phyloP scores from a whole-genome alignment of 2,329 filamentous ascomycete genomes.

The Stagonosporopsis tanaceti region DNA sequence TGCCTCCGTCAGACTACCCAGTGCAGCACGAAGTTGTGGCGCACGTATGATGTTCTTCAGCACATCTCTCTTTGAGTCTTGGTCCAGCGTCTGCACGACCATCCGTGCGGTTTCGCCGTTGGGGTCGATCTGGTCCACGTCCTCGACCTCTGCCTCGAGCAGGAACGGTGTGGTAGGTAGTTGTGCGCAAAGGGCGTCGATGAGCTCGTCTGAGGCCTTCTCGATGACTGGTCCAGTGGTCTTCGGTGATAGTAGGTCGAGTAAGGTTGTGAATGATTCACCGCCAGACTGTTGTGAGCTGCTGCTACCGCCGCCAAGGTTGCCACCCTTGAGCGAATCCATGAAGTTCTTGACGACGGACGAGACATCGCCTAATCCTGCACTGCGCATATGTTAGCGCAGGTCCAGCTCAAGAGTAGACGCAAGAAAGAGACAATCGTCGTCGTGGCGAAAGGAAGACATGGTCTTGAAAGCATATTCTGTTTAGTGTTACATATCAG shows the following conservation, averaged over 20 bases:
- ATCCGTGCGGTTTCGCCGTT: constrained; percentile 73
- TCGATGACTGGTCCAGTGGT: constrained; percentile 82
- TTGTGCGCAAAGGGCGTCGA: constrained; percentile 78
- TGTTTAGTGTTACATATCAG: constrained; percentile 48
- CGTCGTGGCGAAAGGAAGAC: constrained; percentile 41
- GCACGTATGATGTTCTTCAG: constrained; percentile 84
- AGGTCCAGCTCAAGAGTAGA: constrained; percentile 12
- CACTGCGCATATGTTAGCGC: constrained; percentile 40
- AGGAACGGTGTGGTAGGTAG: constrained; percentile 82
- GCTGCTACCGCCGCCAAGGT: constrained; percentile 50
- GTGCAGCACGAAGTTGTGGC: constrained; percentile 88
- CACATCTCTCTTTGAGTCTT: constrained; percentile 80
- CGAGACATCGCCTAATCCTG: constrained; percentile 72
- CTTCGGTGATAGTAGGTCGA: constrained; percentile 81
- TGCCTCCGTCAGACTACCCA: constrained; percentile 85
- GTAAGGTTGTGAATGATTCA: constrained; percentile 80
- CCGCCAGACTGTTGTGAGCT: constrained; percentile 52
- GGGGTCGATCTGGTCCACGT: constrained; percentile 70
- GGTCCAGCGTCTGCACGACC: constrained; percentile 75
- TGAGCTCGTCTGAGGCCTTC: constrained; percentile 66
- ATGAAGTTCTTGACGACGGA: constrained; percentile 88
- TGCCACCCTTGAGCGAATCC: constrained; percentile 73
- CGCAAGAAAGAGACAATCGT: constrained; percentile 22
- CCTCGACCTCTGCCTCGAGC: constrained; percentile 72
- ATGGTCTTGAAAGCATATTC: constrained; percentile 42